A percentile compares a stretch with the other conserved stretches of the same genome.
Evolutionary conservation across 2,329 filamentous ascomycete species (phyloP).

Genomic region (Clonostachys chloroleuca): DNA sequence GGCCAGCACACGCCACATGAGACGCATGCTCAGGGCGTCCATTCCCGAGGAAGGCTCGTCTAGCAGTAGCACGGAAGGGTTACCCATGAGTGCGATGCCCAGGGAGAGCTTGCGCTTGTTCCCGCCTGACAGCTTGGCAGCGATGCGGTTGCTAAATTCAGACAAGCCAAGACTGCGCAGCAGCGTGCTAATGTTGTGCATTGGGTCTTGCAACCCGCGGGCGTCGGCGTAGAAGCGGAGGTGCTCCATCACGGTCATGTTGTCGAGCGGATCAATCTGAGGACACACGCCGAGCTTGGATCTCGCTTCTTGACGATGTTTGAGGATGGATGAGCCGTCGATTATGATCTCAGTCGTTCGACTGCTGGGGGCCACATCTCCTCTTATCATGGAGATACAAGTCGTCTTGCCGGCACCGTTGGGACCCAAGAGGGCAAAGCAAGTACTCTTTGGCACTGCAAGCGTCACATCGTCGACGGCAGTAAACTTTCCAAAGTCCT

Average conservation of each 20-base stretch:
- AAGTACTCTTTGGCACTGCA: constrained; percentile 67
- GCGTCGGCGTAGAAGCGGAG: constrained; percentile 83
- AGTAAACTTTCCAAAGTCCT: constrained; percentile 64
- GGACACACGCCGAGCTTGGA: constrained; percentile 35
- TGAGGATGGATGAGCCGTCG: background rate
- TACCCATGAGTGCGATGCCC: constrained; percentile 88
- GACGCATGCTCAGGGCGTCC: constrained; percentile 83
- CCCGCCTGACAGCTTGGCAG: constrained; percentile 75
- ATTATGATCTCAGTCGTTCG: background rate
- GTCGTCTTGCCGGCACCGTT: constrained; percentile 87
- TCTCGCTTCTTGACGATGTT: background rate
- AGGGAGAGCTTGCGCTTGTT: constrained; percentile 94
- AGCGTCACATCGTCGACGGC: constrained; percentile 81
- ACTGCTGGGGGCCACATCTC: constrained; percentile 64
- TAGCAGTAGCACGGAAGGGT: constrained; percentile 79
- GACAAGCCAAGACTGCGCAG: constrained; percentile 73
- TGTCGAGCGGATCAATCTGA: constrained; percentile 82
- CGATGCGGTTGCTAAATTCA: constrained; percentile 69
- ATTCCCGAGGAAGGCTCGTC: constrained; percentile 88
- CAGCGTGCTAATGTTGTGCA: constrained; percentile 73
- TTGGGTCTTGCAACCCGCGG: constrained; percentile 69
- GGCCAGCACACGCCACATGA: constrained; percentile 86
- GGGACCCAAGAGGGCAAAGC: constrained; percentile 78
- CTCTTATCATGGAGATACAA: constrained; percentile 76
- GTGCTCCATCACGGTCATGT: constrained; percentile 86